Conservation (phyloP, 805 yeast species). For the Wickerhamiella siamensis region DNA sequence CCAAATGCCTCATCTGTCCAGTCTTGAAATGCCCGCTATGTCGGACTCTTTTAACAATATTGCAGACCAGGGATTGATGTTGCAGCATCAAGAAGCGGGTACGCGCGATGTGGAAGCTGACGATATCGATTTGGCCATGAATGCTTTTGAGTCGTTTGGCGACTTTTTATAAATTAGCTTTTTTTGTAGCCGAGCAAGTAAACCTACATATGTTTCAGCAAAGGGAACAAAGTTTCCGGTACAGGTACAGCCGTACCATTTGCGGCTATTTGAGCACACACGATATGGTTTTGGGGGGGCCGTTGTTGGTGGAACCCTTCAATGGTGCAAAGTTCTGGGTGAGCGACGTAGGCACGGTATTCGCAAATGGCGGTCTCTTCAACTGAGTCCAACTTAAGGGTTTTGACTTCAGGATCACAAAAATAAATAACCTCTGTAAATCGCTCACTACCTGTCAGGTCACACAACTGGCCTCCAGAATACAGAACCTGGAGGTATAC, state of each 20-base stretch:
- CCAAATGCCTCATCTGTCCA: neutral
- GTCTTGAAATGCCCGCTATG: neutral
- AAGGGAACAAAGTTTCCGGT: too few species aligned
- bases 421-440: constrained; percentile 40
- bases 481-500: constrained; percentile 5
- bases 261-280: too few species aligned
- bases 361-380: constrained; percentile 14
- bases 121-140: constrained; percentile 5
- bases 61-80: neutral
- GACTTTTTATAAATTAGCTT: constrained; percentile 3
- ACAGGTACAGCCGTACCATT: too few species aligned
- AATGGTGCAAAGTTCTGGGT: constrained; percentile 11
- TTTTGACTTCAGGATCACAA: constrained; percentile 31
- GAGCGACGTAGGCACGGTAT: constrained; percentile 13
- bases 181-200: neutral
- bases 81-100: neutral
- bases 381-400: constrained; percentile 1
- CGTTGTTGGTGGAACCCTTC: too few species aligned
- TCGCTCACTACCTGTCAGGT: constrained; percentile 39
- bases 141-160: constrained; percentile 5
- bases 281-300: too few species aligned
- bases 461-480: constrained; percentile 44
- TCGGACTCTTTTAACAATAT: neutral
- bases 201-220: too few species aligned
- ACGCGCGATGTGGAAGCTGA: constrained; percentile 1